These are phyloP conservation scores for Sugiyamaella sp. DNA, from an alignment of 1,139 yeast species.

Conservation along the genomic window DNA sequence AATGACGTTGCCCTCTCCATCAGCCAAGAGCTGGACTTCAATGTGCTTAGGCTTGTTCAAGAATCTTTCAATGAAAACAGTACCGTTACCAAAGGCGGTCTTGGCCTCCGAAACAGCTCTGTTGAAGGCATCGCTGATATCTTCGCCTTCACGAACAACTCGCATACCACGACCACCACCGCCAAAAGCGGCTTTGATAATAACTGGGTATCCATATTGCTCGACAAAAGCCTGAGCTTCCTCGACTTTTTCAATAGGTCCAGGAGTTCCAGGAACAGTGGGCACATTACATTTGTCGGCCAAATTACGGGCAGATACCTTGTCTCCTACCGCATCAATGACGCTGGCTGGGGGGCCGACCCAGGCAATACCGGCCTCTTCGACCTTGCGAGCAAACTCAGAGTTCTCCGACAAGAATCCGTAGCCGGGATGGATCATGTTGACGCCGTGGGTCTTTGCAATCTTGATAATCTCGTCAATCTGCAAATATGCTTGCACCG, in stretches of 20 bases:
- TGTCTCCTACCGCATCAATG: slow-evolving; percentile 97
- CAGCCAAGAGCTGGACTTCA: slow-evolving; percentile 96
- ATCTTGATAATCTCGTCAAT: slow-evolving; percentile 92
- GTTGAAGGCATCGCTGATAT: slow-evolving; percentile 84
- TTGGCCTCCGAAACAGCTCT: slow-evolving; percentile 96
- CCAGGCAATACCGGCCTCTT: slow-evolving; percentile 91
- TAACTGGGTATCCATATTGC: slow-evolving; percentile 90
- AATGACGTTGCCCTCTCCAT: slow-evolving; percentile 89
- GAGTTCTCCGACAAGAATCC: slow-evolving; percentile 95
- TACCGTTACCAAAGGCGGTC: slow-evolving; percentile 95
- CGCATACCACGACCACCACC: slow-evolving; percentile 99
- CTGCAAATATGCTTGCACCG: slow-evolving; percentile 95
- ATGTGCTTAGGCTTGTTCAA: slow-evolving; percentile 96
- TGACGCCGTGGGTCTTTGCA: slow-evolving; percentile 84
- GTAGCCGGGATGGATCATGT: slow-evolving; percentile 98
- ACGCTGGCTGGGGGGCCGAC: slow-evolving; percentile 89
- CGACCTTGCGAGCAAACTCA: slow-evolving; percentile 91
- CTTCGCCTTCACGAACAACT: slow-evolving; percentile 96
- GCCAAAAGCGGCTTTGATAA: slow-evolving; percentile 98
- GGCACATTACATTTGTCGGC: slow-evolving; percentile 87
- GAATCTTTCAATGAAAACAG: slow-evolving; percentile 96
- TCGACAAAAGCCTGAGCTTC: slow-evolving; percentile 81
- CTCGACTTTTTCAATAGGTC: slow-evolving; percentile 81
- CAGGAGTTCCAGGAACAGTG: slow-evolving; percentile 97
- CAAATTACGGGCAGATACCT: slow-evolving; percentile 88